Percentiles rank a stretch among this genome's conserved stretches.
Conservation (phyloP, 805 yeast species). For the Yarrowia porcina region DNA sequence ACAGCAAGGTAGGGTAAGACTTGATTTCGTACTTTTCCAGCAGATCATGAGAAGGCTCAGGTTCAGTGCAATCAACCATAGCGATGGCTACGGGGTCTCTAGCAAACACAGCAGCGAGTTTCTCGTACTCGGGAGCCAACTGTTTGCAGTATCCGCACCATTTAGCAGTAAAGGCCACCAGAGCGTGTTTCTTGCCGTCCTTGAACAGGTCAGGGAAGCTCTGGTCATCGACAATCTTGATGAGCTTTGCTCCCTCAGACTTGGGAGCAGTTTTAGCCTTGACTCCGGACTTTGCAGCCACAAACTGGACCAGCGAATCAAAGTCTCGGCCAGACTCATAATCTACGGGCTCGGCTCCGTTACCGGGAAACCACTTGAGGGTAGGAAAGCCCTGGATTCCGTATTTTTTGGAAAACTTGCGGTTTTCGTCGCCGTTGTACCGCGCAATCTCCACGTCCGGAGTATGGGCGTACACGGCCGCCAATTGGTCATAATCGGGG, state of each 20-base stretch:
- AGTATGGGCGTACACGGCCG: slow-evolving; percentile 58
- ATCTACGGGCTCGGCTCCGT: slow-evolving; percentile 48
- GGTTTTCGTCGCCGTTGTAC: slow-evolving; percentile 60
- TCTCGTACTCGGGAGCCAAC: slow-evolving; percentile 50
- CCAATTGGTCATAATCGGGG: slow-evolving; percentile 79
- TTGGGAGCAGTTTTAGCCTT: slow-evolving; percentile 31
- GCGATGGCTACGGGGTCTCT: slow-evolving; percentile 43
- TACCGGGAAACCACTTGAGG: slow-evolving; percentile 54
- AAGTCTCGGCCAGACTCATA: slow-evolving; percentile 55
- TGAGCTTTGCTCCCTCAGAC: slow-evolving; percentile 7
- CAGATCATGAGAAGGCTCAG: slow-evolving; percentile 43
- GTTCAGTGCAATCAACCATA: slow-evolving; percentile 49
- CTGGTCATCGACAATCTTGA: slow-evolving; percentile 38
- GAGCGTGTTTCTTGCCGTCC: slow-evolving; percentile 38
- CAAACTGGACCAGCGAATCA: slow-evolving; percentile 49
- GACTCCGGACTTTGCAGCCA: slow-evolving; percentile 42
- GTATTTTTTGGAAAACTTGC: slow-evolving; percentile 49
- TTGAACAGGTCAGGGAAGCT: slow-evolving; percentile 46
- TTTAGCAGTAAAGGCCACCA: slow-evolving; percentile 56
- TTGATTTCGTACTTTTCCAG: slow-evolving; percentile 44
- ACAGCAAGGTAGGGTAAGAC: slow-evolving; percentile 55
- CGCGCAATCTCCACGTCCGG: slow-evolving; percentile 49
- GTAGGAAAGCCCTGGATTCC: slow-evolving; percentile 66
- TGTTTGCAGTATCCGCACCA: slow-evolving; percentile 61
- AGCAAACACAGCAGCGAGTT: slow-evolving; percentile 49